These are phyloP conservation scores for Rasamsonia emersonii DNA, from an alignment of 2,329 filamentous ascomycete species.

Conservation along the genomic window DNA sequence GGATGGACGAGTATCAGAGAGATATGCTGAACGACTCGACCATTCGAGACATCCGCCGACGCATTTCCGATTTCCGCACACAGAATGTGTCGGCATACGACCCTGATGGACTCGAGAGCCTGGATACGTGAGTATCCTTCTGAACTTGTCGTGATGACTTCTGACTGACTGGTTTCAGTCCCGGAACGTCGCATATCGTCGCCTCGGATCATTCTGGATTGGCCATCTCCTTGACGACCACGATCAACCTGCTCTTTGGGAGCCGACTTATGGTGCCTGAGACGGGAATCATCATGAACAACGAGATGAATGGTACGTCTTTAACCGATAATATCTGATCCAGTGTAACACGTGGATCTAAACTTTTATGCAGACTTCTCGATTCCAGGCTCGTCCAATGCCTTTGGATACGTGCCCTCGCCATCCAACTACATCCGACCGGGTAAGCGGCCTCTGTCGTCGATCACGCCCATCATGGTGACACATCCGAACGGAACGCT, in stretches of 20 bases:
- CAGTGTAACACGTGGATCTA: background rate
- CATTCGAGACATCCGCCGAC: conserved; percentile 51
- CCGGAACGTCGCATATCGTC: conserved; percentile 47
- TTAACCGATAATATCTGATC: conserved; percentile 13
- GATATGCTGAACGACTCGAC: conserved; percentile 57
- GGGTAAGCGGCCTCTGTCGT: conserved; percentile 73
- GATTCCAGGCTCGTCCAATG: conserved; percentile 67
- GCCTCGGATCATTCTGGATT: conserved; percentile 65
- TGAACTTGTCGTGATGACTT: background rate
- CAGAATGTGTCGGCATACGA: conserved; percentile 68
- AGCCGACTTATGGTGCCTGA: conserved; percentile 68
- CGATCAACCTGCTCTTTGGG: conserved; percentile 81
- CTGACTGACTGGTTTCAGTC: conserved; percentile 18
- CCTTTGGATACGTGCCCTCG: conserved; percentile 76
- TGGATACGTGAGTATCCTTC: conserved; percentile 45
- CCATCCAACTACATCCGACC: conserved; percentile 73
- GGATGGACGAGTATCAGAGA: conserved; percentile 55
- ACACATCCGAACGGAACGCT: conserved; percentile 58
- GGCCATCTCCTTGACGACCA: conserved; percentile 74
- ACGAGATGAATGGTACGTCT: conserved; percentile 50
- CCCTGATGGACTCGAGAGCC: conserved; percentile 55
- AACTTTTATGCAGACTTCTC: conserved; percentile 60
- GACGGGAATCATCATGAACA: conserved; percentile 71
- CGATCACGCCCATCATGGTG: conserved; percentile 70
- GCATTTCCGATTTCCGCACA: conserved; percentile 64